Conservation (phyloP, 192 early-diverging fungal genomes). For the Podila epigama region DNA sequence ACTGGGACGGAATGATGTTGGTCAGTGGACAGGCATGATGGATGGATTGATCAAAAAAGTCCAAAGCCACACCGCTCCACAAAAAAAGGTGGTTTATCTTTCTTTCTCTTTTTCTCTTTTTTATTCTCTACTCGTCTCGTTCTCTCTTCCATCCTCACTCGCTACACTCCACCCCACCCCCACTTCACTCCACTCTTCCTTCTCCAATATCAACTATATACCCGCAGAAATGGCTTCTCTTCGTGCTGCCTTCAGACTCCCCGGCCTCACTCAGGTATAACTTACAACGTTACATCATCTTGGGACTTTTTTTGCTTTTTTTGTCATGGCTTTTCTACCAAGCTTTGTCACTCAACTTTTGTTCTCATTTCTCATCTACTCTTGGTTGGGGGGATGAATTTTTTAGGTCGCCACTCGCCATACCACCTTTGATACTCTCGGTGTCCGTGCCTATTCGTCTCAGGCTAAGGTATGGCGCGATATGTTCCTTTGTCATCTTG, state of each 20-base stretch:
- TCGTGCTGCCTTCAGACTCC: slow-evolving; percentile 20
- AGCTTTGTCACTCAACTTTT: no score
- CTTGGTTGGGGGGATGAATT: no score
- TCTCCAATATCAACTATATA: not conserved
- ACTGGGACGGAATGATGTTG: no score
- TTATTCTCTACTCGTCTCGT: not conserved
- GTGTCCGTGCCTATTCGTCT: slow-evolving; percentile 48
- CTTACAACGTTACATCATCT: not conserved
- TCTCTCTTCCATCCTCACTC: not conserved
- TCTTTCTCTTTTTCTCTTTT: not conserved
- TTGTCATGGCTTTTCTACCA: no score
- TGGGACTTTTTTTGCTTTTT: not conserved
- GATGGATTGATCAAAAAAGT: no score
- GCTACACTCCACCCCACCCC: not conserved
- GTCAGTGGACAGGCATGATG: no score
- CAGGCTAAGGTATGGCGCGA: slow-evolving; percentile 48
- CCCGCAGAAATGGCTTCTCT: slow-evolving; percentile 15
- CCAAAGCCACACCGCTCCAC: not conserved
- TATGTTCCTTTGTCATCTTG: not conserved
- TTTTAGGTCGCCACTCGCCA: slow-evolving; percentile 27
- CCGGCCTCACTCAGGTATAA: slow-evolving; percentile 26
- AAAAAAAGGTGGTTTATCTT: not conserved
- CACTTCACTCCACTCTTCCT: not conserved
- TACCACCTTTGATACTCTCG: slow-evolving; percentile 33
- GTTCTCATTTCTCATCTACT: no score